Conservation (phyloP, 441 rosid species). For the Gossypium trilobum region DNA sequence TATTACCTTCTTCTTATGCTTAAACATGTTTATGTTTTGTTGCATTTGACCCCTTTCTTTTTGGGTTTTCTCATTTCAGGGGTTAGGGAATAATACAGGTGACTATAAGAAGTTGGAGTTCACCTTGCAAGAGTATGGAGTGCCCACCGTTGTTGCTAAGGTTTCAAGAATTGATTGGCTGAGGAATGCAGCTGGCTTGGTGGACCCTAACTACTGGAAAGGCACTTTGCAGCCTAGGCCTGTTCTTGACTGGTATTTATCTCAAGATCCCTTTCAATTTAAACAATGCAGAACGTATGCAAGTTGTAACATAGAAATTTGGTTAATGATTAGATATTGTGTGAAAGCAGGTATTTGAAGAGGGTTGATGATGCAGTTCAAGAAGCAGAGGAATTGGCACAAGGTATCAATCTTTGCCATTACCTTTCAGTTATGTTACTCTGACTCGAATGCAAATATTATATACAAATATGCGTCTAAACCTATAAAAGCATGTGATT, state of each 20-base stretch:
- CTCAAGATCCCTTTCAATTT: neutral
- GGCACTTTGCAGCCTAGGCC: slow-evolving; percentile 82
- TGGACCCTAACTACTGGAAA: slow-evolving; percentile 80
- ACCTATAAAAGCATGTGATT: slow-evolving; percentile 8
- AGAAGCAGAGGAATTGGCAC: slow-evolving; percentile 57
- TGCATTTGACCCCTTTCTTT: neutral
- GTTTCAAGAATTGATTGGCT: slow-evolving; percentile 82
- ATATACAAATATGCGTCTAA: neutral
- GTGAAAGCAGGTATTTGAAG: slow-evolving; percentile 53
- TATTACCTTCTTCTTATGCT: neutral
- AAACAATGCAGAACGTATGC: neutral
- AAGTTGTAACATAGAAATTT: neutral
- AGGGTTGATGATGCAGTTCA: slow-evolving; percentile 65
- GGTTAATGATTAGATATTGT: neutral
- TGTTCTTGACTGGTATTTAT: slow-evolving; percentile 74
- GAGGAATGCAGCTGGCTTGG: slow-evolving; percentile 85
- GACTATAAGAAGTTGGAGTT: slow-evolving; percentile 61
- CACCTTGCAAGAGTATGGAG: slow-evolving; percentile 47
- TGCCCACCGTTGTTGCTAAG: slow-evolving; percentile 57
- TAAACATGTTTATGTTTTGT: neutral
- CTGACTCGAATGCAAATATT: neutral
- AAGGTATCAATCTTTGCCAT: slow-evolving; percentile 30
- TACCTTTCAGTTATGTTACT: neutral
- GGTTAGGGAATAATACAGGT: slow-evolving; percentile 74
- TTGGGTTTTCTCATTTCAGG: slow-evolving; percentile 30